These are phyloP conservation scores for Schizothecium vesticola DNA, from an alignment of 495 filamentous ascomycete species.

Conservation along the genomic window DNA sequence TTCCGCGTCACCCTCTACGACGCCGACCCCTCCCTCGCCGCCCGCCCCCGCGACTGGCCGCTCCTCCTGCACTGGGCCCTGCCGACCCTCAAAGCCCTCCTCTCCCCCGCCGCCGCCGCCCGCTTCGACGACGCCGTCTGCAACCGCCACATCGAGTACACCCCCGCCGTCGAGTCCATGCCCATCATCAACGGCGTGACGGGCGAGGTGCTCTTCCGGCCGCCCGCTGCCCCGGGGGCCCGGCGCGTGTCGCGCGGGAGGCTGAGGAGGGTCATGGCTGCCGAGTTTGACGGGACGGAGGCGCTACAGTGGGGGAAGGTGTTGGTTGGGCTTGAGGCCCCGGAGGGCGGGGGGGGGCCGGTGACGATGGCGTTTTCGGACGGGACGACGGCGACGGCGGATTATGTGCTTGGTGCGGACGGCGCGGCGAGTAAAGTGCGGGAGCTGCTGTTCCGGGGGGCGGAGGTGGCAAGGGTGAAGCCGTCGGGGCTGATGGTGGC, in stretches of 20 bases:
- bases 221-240: constrained; percentile 34
- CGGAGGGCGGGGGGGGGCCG: constrained; percentile 46
- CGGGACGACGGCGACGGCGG: constrained; percentile 30
- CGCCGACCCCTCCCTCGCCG: constrained; percentile 1
- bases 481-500: constrained; percentile 26
- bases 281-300: constrained; percentile 7
- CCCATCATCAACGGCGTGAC: constrained; percentile 45
- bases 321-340: constrained; percentile 21
- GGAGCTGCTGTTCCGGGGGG: constrained; percentile 31
- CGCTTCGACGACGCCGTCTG: constrained; percentile 26
- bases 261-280: constrained; percentile 24
- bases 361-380: constrained; percentile 66
- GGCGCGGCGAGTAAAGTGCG: constrained; percentile 40
- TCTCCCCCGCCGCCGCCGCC: constrained; percentile 2
- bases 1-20: constrained; percentile 11
- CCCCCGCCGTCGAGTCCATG: constrained; percentile 34
- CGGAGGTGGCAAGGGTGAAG: constrained; percentile 20
- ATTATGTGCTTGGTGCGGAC: constrained; percentile 44
- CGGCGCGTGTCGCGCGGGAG: constrained; percentile 42
- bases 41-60: constrained; percentile 18
- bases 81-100: constrained; percentile 6
- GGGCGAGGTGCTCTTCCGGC: constrained; percentile 37
- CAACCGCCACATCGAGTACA: constrained; percentile 35
- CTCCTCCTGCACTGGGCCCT: constrained; percentile 17
- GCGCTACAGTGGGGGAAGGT: constrained; percentile 28